phyloP scores from a whole-genome alignment of 2,329 filamentous ascomycete genomes.

The Cladophialophora bantiana region DNA sequence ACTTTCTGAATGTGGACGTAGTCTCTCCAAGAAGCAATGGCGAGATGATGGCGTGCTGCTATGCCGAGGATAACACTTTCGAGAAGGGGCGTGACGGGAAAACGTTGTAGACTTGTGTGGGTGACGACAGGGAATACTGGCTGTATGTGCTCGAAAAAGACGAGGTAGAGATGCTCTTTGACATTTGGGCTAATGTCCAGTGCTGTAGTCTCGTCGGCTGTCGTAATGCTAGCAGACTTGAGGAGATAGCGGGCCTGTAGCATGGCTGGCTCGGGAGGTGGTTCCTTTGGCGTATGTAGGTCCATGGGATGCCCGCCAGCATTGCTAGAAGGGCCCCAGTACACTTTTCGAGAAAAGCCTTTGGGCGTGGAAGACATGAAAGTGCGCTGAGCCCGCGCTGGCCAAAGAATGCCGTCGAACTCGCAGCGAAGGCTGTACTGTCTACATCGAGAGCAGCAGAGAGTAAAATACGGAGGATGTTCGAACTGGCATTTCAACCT shows the following conservation, averaged over 20 bases:
- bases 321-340: conserved; percentile 24
- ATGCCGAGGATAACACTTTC: conserved; percentile 10
- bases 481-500: conserved; percentile 11
- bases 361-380: conserved; percentile 10
- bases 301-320: conserved; percentile 15
- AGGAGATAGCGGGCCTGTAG: not conserved
- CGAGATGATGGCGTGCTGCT: conserved; percentile 16
- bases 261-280: conserved; percentile 6
- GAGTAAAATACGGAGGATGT: conserved; percentile 3
- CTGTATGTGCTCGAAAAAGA: conserved; percentile 16
- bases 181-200: conserved; percentile 9
- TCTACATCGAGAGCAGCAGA: conserved; percentile 1
- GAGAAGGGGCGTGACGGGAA: not conserved
- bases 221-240: not conserved
- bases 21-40: conserved; percentile 13
- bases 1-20: conserved; percentile 14
- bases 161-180: conserved; percentile 5
- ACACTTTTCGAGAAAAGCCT: conserved; percentile 7
- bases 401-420: conserved; percentile 5
- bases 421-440: conserved; percentile 10
- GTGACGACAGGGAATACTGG: conserved; percentile 9
- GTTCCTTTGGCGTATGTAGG: not conserved
- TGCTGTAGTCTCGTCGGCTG: not conserved
- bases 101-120: not conserved
- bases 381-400: conserved; percentile 8